Evolutionary conservation across 2,329 filamentous ascomycete species (phyloP).

Genomic region (Mollisiaceae sp.): DNA sequence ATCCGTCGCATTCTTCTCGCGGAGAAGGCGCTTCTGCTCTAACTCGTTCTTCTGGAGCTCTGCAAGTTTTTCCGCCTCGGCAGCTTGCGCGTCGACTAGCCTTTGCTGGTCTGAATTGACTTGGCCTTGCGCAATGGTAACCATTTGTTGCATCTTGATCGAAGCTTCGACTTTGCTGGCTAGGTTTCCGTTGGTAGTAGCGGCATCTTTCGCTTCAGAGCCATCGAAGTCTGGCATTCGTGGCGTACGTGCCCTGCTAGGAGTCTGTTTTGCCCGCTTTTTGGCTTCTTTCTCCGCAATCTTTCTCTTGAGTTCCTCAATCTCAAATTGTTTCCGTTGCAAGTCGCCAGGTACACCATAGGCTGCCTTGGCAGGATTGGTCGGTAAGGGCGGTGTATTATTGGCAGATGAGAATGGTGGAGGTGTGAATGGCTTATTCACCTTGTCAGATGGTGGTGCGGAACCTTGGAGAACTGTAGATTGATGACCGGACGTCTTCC

Average conservation of each 20-base stretch:
- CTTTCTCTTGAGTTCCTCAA: constrained; percentile 60
- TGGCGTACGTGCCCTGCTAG: constrained; percentile 40
- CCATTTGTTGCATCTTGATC: constrained; percentile 37
- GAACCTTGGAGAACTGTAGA: constrained; percentile 48
- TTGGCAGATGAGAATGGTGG: constrained; percentile 32
- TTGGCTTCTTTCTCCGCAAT: constrained; percentile 43
- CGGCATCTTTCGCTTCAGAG: constrained; percentile 17
- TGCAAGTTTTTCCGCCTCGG: constrained; percentile 32
- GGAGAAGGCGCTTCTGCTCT: constrained; percentile 41
- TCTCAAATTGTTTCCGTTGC: constrained; percentile 59
- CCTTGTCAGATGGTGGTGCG: neutral
- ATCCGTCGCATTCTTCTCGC: constrained; percentile 41
- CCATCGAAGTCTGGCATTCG: constrained; percentile 24
- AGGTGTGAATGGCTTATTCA: constrained; percentile 36
- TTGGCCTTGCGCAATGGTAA: constrained; percentile 30
- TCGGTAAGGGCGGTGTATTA: constrained; percentile 35
- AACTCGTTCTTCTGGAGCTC: constrained; percentile 35
- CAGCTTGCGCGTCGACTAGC: constrained; percentile 36
- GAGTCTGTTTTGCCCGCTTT: constrained; percentile 36
- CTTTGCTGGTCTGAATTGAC: constrained; percentile 34
- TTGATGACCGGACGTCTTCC: constrained; percentile 34
- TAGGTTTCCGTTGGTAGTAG: constrained; percentile 15
- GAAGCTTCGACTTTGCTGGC: constrained; percentile 36
- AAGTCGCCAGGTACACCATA: constrained; percentile 47
- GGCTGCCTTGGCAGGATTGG: constrained; percentile 26